These are phyloP conservation scores for Colletotrichum paranaense DNA, from an alignment of 2,329 filamentous ascomycete species.

Conservation along the genomic window DNA sequence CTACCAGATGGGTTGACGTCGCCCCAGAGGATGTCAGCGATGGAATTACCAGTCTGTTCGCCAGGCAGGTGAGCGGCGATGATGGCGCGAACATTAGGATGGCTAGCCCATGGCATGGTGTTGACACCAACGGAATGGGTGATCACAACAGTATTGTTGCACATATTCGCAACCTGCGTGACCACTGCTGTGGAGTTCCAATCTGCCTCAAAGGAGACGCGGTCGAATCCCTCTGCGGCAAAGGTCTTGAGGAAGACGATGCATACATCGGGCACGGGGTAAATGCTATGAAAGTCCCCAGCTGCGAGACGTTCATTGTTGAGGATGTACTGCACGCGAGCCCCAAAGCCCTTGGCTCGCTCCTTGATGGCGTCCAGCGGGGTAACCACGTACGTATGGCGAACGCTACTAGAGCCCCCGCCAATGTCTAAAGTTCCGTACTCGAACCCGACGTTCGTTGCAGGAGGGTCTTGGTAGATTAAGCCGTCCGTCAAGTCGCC, in stretches of 20 bases:
- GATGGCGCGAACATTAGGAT: constrained; percentile 74
- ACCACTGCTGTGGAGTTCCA: constrained; percentile 64
- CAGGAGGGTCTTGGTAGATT: constrained; percentile 34
- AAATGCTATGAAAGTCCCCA: constrained; percentile 54
- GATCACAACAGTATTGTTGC: constrained; percentile 69
- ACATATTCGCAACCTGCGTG: constrained; percentile 29
- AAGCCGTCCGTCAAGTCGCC: constrained; percentile 36
- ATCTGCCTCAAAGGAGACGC: constrained; percentile 59
- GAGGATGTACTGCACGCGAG: constrained; percentile 51
- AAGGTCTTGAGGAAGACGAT: constrained; percentile 75
- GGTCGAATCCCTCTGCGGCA: constrained; percentile 70
- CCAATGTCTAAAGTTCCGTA: constrained; percentile 51
- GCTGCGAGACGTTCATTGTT: constrained; percentile 47
- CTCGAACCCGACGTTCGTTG: background rate
- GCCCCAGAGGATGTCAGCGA: constrained; percentile 76
- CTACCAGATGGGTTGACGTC: constrained; percentile 76
- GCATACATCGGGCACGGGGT: constrained; percentile 70
- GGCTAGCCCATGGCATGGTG: constrained; percentile 66
- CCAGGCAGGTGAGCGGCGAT: constrained; percentile 78
- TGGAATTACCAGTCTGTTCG: constrained; percentile 76
- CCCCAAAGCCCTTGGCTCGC: constrained; percentile 51
- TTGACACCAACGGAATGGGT: constrained; percentile 77
- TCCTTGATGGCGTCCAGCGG: constrained; percentile 64
- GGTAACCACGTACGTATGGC: constrained; percentile 63
- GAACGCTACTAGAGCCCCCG: constrained; percentile 64